Evolutionary conservation across 2,329 filamentous ascomycete species (phyloP).

Genomic region (Ophiostoma fasciatum): DNA sequence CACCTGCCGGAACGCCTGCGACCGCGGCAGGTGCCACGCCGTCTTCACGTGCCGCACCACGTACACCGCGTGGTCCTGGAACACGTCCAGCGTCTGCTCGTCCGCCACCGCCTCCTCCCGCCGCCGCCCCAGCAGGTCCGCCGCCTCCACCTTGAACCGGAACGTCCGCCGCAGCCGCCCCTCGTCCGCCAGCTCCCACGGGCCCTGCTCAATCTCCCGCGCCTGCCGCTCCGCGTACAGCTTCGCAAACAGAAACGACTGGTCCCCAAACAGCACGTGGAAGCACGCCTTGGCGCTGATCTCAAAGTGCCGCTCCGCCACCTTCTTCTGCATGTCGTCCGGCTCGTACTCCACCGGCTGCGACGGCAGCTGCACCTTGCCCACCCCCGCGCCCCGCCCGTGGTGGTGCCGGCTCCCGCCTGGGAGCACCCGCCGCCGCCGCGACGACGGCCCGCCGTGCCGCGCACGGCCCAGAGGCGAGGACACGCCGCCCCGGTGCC

Average conservation of each 20-base stretch:
- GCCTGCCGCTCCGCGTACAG: conserved; percentile 74
- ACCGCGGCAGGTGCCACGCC: conserved; percentile 75
- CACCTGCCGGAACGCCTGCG: conserved; percentile 63
- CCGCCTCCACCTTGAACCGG: conserved; percentile 57
- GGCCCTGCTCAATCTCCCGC: conserved; percentile 67
- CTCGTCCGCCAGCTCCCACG: conserved; percentile 61
- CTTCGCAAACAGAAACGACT: conserved; percentile 84
- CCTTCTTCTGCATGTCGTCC: conserved; percentile 59
- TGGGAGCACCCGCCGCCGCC: no score
- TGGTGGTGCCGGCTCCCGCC: no score
- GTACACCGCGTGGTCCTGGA: conserved; percentile 59
- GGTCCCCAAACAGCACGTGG: conserved; percentile 92
- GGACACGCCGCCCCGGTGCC: conserved; percentile 21
- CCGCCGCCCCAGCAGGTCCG: conserved; percentile 48
- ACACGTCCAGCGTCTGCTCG: conserved; percentile 72
- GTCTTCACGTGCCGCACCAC: conserved; percentile 48
- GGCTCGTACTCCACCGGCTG: conserved; percentile 76
- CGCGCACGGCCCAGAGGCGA: no score
- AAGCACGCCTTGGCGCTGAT: conserved; percentile 90
- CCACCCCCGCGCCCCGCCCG: conserved; percentile 11
- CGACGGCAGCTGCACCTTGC: conserved; percentile 68
- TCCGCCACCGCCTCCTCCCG: conserved; percentile 55
- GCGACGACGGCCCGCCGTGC: no score
- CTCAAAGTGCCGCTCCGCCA: conserved; percentile 70
- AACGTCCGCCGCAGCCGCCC: conserved; percentile 65